Base-by-base conservation (phyloP, 768 basidiomycete genomes). In the Auricularia auricula-judae region DNA sequence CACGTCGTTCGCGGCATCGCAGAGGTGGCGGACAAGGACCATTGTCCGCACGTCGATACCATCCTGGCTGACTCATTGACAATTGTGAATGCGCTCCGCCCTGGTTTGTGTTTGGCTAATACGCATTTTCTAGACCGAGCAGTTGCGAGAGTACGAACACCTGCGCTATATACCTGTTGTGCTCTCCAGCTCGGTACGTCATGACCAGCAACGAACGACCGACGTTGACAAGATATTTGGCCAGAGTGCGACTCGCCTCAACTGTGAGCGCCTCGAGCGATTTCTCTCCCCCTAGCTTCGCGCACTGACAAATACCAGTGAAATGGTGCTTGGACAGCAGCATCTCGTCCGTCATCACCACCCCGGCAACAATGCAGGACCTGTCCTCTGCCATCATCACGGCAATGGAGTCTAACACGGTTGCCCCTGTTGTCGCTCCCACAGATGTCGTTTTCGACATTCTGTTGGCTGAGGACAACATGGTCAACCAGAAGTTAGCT, bases 251-350 rank as follows among this genome's bases (percentile, higher is more conserved):
- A 86, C 86, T 7, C 83, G 85, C 14, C 77, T 91, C 66, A 89
- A 91, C 68, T 79, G 89, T 91, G 74, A 74, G 90, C 71, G 33
- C 21, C 59, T 43, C n/a, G 12, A 47, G 29, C 29, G 29, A 29
- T 51, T 42, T 53, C 23, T 12, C 11, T 44, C 53, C 36, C 10
- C 53, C 36, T 66, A 34, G 62, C 67, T 33, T 12, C 69, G 73
- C 10, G 64, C 69, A 34, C 70, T 75, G 44, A 74, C 71, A 44
- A 69, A 64, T 21, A 47, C 3, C 74, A 86, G 93, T 97, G 71
- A 96, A 96, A 83, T 94, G 92, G 88, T 97, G 94, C 73, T 77
- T 96, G 63, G 94, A 97, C 76, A 94, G 96, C 76, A 93, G 93
- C 67, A 96, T 99, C 72, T 91, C 88, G 67, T 90, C 95, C 16